Percentiles rank a stretch among this genome's conserved stretches.
Evolutionary conservation across 805 yeast genomes (phyloP).

Genomic region (Ogataea methylovora): DNA sequence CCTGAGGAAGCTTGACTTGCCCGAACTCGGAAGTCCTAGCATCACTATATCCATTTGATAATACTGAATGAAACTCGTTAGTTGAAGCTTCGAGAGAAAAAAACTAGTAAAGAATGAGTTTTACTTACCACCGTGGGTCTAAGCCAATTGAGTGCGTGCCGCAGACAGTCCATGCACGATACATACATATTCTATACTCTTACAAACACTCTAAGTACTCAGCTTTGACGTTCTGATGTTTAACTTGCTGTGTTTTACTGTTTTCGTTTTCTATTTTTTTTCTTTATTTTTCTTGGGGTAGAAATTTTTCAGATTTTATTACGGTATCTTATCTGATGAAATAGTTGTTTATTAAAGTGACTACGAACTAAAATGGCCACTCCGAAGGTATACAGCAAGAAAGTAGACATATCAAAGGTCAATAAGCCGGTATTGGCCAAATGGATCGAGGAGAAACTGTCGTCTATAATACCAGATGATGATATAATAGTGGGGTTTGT

Average conservation of each 20-base stretch:
- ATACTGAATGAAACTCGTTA: constrained; percentile 7
- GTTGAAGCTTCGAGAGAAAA: background rate
- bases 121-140: constrained; percentile 12
- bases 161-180: constrained; percentile 4
- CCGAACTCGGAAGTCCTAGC: constrained; percentile 23
- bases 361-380: background rate
- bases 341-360: too few relatives aligned
- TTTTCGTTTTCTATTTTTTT: background rate
- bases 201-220: too few relatives aligned
- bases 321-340: too few relatives aligned
- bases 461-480: constrained; percentile 38
- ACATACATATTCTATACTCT: too few relatives aligned
- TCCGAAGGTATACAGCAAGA: constrained; percentile 21
- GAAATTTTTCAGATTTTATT: too few relatives aligned
- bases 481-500: constrained; percentile 40
- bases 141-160: constrained; percentile 5
- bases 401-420: constrained; percentile 31
- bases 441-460: constrained; percentile 32
- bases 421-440: constrained; percentile 28
- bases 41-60: constrained; percentile 19
- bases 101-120: background rate
- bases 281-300: too few relatives aligned
- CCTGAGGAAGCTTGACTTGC: constrained; percentile 22
- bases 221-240: too few relatives aligned
- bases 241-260: too few relatives aligned